These are phyloP conservation scores for Zasmidium cellare DNA, from an alignment of 2,329 filamentous ascomycete genomes.

Conservation along the genomic window DNA sequence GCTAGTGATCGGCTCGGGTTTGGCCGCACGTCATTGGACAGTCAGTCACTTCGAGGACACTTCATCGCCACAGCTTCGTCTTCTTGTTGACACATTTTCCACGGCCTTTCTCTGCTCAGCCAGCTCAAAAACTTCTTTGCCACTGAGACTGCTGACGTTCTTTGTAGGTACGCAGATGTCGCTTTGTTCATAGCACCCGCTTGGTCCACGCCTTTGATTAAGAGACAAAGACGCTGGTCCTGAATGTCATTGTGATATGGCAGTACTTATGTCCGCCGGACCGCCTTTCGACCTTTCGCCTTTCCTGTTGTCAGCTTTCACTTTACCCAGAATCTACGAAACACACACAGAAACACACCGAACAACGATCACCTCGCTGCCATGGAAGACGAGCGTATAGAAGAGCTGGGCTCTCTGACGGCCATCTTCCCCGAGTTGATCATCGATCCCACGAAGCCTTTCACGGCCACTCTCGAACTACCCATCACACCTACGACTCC, in stretches of 20 bases:
- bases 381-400: slow-evolving; percentile 56
- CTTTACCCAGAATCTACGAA: background rate
- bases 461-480: slow-evolving; percentile 55
- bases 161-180: too few species aligned
- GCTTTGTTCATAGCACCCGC: background rate
- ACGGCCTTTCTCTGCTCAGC: too few species aligned
- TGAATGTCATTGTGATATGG: background rate
- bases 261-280: background rate
- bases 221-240: background rate
- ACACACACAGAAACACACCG: background rate
- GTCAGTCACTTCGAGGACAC: too few species aligned
- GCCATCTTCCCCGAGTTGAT: slow-evolving; percentile 64
- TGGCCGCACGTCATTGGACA: too few species aligned
- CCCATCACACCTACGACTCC: slow-evolving; percentile 56
- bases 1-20: background rate
- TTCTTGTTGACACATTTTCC: too few species aligned
- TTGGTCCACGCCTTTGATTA: background rate
- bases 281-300: background rate
- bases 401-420: slow-evolving; percentile 60
- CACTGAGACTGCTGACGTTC: too few species aligned
- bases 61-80: too few species aligned
- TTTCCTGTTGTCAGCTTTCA: background rate
- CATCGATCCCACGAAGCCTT: slow-evolving; percentile 47
- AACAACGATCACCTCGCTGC: background rate
- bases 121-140: too few species aligned